Percentiles rank a stretch among this genome's conserved stretches.
phyloP scores from a whole-genome alignment of 2,329 filamentous ascomycete genomes.

The Ophiostoma sp. region DNA sequence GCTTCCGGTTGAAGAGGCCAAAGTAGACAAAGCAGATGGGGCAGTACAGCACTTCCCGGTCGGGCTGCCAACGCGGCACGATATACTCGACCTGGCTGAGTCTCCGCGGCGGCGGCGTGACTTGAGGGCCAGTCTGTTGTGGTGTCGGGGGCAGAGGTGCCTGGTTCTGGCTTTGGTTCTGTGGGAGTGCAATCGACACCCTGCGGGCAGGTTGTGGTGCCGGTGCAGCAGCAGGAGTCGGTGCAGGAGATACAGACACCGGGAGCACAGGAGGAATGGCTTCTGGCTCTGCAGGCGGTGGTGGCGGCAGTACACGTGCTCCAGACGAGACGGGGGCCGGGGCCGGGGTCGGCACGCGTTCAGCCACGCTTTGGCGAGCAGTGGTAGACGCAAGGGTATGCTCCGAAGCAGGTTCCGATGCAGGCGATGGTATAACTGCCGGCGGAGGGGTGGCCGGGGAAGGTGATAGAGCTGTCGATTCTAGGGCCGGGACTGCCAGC shows the following conservation, averaged over 20 bases:
- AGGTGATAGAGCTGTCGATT: background rate
- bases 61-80: constrained; percentile 81
- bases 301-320: background rate
- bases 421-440: background rate
- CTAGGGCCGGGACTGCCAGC: background rate
- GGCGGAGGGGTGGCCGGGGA: background rate
- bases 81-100: constrained; percentile 42
- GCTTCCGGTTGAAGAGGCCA: constrained; percentile 79
- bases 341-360: background rate
- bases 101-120: background rate
- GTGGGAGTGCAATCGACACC: background rate
- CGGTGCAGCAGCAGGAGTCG: background rate
- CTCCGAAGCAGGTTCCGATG: background rate
- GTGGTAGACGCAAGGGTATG: background rate
- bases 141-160: constrained; percentile 9
- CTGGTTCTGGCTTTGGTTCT: background rate
- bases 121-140: background rate
- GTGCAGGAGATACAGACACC: background rate
- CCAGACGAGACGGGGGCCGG: background rate
- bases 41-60: constrained; percentile 73
- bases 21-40: constrained; percentile 79
- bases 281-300: background rate
- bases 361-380: background rate
- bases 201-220: background rate
- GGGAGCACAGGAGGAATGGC: background rate